phyloP scores from a whole-genome alignment of 2,329 filamentous ascomycete species.

The Neofusicoccum sp. region DNA sequence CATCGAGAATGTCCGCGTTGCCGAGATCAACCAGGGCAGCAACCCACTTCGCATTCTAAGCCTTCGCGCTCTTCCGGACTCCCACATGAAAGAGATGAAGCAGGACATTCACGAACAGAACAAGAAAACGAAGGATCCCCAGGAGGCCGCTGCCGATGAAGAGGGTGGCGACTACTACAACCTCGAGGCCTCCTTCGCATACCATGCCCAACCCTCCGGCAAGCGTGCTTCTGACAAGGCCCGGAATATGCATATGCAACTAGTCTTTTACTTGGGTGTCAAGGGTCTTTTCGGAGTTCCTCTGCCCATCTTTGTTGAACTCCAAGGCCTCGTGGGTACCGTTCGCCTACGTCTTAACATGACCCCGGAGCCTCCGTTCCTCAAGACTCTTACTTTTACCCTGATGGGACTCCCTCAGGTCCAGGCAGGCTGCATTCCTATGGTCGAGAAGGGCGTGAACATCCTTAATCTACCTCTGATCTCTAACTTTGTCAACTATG shows the following conservation, averaged over 20 bases:
- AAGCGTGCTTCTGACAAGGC: conserved; percentile 74
- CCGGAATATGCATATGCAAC: conserved; percentile 94
- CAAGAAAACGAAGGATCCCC: conserved; percentile 75
- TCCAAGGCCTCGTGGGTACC: conserved; percentile 88
- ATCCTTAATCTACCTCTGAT: conserved; percentile 89
- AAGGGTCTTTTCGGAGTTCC: conserved; percentile 87
- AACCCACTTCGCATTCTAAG: conserved; percentile 88
- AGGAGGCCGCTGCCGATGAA: conserved; percentile 84
- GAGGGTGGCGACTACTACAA: conserved; percentile 93
- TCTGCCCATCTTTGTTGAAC: conserved; percentile 82
- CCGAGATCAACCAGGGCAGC: conserved; percentile 89
- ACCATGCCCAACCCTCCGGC: conserved; percentile 77
- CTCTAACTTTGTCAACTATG: conserved; percentile 95
- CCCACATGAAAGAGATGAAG: conserved; percentile 77
- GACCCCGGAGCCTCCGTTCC: conserved; percentile 85
- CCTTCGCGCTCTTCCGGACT: conserved; percentile 79
- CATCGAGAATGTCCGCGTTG: conserved; percentile 91
- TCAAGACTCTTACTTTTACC: conserved; percentile 89
- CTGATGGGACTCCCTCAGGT: conserved; percentile 93
- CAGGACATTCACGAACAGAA: conserved; percentile 76
- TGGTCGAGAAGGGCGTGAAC: conserved; percentile 88
- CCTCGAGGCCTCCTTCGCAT: conserved; percentile 84
- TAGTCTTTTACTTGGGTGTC: conserved; percentile 90
- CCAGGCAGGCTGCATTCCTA: conserved; percentile 83
- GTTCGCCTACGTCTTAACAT: conserved; percentile 79